Evolutionary conservation across 345 rosid species (phyloP).

Genomic region (Citrus hindsii): DNA sequence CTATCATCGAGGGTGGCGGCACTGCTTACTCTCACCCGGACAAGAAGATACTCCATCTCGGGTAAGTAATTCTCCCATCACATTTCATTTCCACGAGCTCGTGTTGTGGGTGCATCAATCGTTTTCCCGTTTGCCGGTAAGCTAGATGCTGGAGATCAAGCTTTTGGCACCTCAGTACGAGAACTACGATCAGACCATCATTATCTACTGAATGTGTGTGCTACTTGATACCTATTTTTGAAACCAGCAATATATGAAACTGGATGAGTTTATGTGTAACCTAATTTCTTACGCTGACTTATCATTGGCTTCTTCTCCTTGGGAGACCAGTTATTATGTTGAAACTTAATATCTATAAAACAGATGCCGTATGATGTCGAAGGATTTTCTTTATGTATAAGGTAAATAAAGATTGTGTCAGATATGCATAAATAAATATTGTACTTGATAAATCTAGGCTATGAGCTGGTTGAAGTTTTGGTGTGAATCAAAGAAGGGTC

Average conservation of each 20-base stretch:
- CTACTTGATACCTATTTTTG: too few species aligned
- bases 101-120: neutral
- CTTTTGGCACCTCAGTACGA: neutral
- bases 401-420: too few species aligned
- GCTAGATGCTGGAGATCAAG: neutral
- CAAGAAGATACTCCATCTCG: conserved; percentile 79
- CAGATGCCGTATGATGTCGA: neutral
- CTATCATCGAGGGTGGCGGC: conserved; percentile 40
- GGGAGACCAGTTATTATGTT: neutral
- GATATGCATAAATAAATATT: neutral
- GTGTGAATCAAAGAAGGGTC: too few species aligned
- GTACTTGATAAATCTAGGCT: neutral
- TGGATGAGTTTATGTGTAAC: neutral
- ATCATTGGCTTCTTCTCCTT: neutral
- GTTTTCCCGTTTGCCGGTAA: conserved; percentile 14
- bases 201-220: too few species aligned
- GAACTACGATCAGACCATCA: neutral
- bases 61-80: conserved; percentile 24
- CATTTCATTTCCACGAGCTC: neutral
- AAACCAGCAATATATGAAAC: neutral
- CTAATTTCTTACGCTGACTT: neutral
- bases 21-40: conserved; percentile 55
- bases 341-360: neutral
- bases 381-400: neutral
- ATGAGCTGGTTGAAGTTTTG: neutral